Percentiles rank a stretch among this genome's conserved stretches.
phyloP scores from a whole-genome alignment of 2,329 filamentous ascomycete genomes.

The Aureobasidium sp. region DNA sequence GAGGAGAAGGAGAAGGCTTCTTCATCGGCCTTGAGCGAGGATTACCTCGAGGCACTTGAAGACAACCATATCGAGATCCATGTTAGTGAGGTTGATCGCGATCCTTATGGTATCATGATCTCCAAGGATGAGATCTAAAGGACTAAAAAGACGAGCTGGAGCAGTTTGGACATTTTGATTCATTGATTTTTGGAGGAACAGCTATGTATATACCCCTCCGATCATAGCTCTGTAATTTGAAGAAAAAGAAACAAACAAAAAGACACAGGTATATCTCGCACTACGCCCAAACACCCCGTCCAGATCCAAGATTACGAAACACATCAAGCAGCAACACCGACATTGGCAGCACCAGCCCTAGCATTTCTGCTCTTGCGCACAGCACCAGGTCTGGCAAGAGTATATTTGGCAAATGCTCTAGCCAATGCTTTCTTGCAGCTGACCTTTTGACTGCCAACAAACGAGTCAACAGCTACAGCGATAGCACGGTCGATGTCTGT shows the following conservation, averaged over 20 bases:
- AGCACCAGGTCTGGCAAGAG: conserved; percentile 39
- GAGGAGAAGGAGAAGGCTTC: conserved; percentile 32
- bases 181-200: neutral
- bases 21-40: conserved; percentile 26
- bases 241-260: neutral
- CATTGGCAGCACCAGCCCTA: conserved; percentile 8
- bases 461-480: conserved; percentile 91
- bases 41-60: conserved; percentile 41
- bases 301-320: neutral
- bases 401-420: conserved; percentile 92
- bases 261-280: conserved; percentile 6
- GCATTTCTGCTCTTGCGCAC: conserved; percentile 16
- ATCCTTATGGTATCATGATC: conserved; percentile 76
- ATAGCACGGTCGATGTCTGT: conserved; percentile 96
- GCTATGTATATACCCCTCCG: neutral
- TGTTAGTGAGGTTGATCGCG: conserved; percentile 72
- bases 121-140: conserved; percentile 18
- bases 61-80: conserved; percentile 56
- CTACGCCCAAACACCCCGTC: neutral
- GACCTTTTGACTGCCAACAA: conserved; percentile 92
- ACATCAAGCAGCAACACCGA: conserved; percentile 17
- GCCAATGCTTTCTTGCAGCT: conserved; percentile 95
- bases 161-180: neutral
- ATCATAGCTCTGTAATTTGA: neutral
- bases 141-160: neutral